Evolutionary conservation across 2,329 filamentous ascomycete genomes (phyloP).

Genomic region (Sporothrix euskadiensis): DNA sequence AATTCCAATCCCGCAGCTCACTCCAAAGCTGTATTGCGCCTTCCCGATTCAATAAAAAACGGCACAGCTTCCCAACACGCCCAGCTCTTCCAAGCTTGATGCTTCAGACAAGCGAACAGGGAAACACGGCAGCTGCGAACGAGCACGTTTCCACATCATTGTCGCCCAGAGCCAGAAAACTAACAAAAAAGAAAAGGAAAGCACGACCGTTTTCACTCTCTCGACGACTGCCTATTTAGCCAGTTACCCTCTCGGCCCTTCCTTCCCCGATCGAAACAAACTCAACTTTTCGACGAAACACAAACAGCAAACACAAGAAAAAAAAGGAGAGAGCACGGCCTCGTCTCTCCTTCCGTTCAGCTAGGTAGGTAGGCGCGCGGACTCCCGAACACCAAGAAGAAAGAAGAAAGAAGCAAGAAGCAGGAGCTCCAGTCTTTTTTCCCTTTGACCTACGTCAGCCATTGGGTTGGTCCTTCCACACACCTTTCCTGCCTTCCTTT

Average conservation of each 20-base stretch:
- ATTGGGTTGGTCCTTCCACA: not conserved
- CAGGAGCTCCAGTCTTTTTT: not conserved
- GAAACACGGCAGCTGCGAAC: constrained; percentile 17
- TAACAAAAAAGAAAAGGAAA: constrained; percentile 12
- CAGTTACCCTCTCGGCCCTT: not conserved
- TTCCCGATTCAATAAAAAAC: not conserved
- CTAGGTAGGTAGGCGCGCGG: constrained; percentile 16
- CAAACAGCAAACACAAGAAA: not conserved
- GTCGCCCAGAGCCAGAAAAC: not conserved
- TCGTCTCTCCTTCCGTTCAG: not conserved
- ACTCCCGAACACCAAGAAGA: not conserved
- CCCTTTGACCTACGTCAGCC: constrained; percentile 16
- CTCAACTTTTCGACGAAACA: not conserved
- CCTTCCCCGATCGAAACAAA: not conserved
- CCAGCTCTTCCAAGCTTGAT: not conserved
- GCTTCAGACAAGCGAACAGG: not conserved
- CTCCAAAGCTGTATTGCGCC: not conserved
- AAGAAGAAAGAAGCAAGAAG: not conserved
- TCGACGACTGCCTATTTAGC: not conserved
- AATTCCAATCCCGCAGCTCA: no score
- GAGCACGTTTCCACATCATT: not conserved
- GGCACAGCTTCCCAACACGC: not conserved
- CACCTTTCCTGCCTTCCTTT: not conserved
- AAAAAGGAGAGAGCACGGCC: not conserved
- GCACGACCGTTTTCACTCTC: not conserved